These are phyloP conservation scores for Aureobasidium sp. DNA, from an alignment of 2,329 filamentous ascomycete genomes.

Conservation along the genomic window DNA sequence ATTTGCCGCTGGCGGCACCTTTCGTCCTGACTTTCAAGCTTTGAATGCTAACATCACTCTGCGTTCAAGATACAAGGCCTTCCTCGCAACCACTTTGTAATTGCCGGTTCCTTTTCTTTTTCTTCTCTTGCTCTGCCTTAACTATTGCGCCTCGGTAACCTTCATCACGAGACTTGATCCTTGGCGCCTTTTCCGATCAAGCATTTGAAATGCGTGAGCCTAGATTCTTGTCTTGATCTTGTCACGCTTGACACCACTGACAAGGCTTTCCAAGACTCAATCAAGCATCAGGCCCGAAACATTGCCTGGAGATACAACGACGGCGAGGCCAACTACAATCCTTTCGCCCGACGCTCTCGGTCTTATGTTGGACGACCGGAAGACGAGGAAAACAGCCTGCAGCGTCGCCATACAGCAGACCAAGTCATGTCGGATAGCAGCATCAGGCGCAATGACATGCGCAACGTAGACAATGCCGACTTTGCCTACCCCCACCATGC, in stretches of 20 bases:
- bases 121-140: conserved; percentile 2
- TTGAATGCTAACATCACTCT: neutral
- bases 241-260: conserved; percentile 6
- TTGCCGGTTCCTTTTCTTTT: conserved; percentile 4
- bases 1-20: neutral
- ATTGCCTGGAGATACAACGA: conserved; percentile 15
- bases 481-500: conserved; percentile 14
- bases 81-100: neutral
- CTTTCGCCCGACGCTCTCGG: conserved; percentile 14
- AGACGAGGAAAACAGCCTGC: conserved; percentile 12
- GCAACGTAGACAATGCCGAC: conserved; percentile 9
- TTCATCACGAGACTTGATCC: neutral
- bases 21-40: neutral
- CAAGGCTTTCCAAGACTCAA: conserved; percentile 13
- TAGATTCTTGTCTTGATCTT: conserved; percentile 2
- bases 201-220: conserved; percentile 14
- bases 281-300: conserved; percentile 15
- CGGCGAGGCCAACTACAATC: conserved; percentile 16
- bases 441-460: neutral
- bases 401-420: conserved; percentile 11
- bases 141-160: conserved; percentile 5
- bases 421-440: conserved; percentile 8
- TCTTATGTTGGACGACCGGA: neutral
- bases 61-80: neutral
- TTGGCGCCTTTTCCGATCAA: neutral